Evolutionary conservation across 2,329 filamentous ascomycete species (phyloP), one percentile per base, ranked within the genome.

Genomic region (Claviceps sp.): DNA sequence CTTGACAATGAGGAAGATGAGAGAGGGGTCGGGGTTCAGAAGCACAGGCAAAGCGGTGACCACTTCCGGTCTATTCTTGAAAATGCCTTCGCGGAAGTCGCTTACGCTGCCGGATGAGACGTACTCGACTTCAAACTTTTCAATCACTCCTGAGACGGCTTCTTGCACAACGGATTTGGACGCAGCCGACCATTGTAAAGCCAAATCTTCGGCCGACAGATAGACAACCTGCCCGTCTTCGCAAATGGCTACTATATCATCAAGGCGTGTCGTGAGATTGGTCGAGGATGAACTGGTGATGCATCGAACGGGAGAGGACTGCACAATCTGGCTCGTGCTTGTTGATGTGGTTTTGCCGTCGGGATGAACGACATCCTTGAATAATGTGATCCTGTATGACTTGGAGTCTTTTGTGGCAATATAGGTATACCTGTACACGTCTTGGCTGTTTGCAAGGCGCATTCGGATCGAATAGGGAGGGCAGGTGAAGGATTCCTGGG

Each of bases 401-500:
- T 70, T 64, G 1, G 68, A 66, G 49, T 77, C 70, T 53, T 69
- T 67, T 1, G 77, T 82, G 7, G 79, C 76, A 43, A 77, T 72
- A 58, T 83, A 84, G 2, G 81, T 84, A 60, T 79, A 79, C 58
- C 81, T 73, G 42, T 73, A 70, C 37, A 78, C 67, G 54, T 74
- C 72, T 56, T 66, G 72, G 51, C 66, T 69, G 22, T 70, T 70
- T 11, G 72, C 64, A 46, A 69, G 69, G 58, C 78, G 73, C 55
- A 73, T 69, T 57, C 78, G 72, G 43, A 82, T 63, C 16, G 81
- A 84, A 63, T 72, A 75, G 20, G 80, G 76, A 8, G 80, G 65
- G 64, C 81, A 84, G 51, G 79, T 79, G 62, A 85, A 82, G 50
- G 72, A 73, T 50, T 81, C 76, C 63, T 83, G 79, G 1, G 81